Percentiles rank a stretch among this genome's conserved stretches.
Evolutionary conservation across 1,284 basidiomycete genomes (phyloP).

Genomic region (Vanrija pseudolonga): DNA sequence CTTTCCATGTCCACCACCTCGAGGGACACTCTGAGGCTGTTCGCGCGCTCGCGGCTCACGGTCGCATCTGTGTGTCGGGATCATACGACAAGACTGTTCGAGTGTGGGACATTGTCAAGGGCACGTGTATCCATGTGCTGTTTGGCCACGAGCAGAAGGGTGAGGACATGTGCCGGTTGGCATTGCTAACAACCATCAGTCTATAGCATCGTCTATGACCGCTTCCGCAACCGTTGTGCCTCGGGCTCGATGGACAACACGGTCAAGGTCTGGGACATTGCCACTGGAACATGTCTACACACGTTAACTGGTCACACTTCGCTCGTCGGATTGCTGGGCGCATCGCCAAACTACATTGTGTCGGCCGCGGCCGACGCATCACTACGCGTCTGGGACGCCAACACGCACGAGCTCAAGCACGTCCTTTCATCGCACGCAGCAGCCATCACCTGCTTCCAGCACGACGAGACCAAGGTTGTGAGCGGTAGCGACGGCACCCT

Average conservation of each 20-base stretch:
- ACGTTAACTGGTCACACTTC: conserved; percentile 82
- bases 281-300: conserved; percentile 71
- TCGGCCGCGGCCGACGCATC: conserved; percentile 92
- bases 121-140: conserved; percentile 72
- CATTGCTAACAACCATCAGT: conserved; percentile 54
- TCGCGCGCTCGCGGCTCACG: conserved; percentile 82
- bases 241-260: conserved; percentile 97
- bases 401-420: conserved; percentile 70
- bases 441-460: conserved; percentile 95
- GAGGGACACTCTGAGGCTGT: conserved; percentile 88
- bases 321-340: conserved; percentile 76
- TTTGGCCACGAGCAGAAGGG: conserved; percentile 88
- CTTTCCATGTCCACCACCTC: conserved; percentile 78
- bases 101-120: conserved; percentile 91
- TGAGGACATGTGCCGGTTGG: conserved; percentile 39
- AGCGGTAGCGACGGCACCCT: conserved; percentile 91
- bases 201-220: conserved; percentile 84
- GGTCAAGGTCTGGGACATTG: conserved; percentile 85
- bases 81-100: conserved; percentile 91
- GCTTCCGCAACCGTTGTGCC: conserved; percentile 75
- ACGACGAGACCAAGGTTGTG: conserved; percentile 92
- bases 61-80: conserved; percentile 84
- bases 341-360: conserved; percentile 83
- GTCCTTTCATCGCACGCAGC: conserved; percentile 82
- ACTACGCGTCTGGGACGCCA: conserved; percentile 85